Conservation (phyloP, 2,329 filamentous ascomycete species). For the Capronia epimyces region DNA sequence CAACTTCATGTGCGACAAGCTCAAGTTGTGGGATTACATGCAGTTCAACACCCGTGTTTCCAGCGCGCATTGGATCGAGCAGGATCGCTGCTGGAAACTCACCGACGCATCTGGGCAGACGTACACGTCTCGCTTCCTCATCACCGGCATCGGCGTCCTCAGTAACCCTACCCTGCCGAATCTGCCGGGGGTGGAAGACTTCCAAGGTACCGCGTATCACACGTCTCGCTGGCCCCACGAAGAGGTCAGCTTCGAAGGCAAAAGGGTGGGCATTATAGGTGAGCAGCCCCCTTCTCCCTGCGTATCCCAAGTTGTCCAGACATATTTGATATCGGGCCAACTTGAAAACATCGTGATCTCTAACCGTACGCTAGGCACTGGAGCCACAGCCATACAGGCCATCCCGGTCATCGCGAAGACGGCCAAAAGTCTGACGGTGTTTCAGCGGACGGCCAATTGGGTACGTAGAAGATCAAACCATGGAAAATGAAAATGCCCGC, state of each 20-base stretch:
- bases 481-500: no score
- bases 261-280: conserved; percentile 57
- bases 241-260: conserved; percentile 48
- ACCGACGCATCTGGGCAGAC: conserved; percentile 37
- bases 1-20: conserved; percentile 40
- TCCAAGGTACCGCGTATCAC: conserved; percentile 52
- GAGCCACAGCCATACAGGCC: conserved; percentile 42
- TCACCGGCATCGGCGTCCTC: conserved; percentile 48
- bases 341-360: no score
- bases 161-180: conserved; percentile 56
- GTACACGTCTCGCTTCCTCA: conserved; percentile 40
- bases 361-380: no score
- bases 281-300: no score
- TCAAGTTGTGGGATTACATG: conserved; percentile 41
- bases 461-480: no score
- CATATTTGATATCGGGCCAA: no score
- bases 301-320: no score
- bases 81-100: conserved; percentile 40
- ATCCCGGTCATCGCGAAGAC: conserved; percentile 54
- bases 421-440: conserved; percentile 45
- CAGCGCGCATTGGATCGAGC: conserved; percentile 38
- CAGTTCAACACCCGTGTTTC: conserved; percentile 42
- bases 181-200: conserved; percentile 53
- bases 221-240: conserved; percentile 58
- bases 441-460: conserved; percentile 62